Percentiles rank a stretch among this genome's conserved stretches.
Conservation (phyloP, 2,329 filamentous ascomycete species). For the Laburnicola sp. region DNA sequence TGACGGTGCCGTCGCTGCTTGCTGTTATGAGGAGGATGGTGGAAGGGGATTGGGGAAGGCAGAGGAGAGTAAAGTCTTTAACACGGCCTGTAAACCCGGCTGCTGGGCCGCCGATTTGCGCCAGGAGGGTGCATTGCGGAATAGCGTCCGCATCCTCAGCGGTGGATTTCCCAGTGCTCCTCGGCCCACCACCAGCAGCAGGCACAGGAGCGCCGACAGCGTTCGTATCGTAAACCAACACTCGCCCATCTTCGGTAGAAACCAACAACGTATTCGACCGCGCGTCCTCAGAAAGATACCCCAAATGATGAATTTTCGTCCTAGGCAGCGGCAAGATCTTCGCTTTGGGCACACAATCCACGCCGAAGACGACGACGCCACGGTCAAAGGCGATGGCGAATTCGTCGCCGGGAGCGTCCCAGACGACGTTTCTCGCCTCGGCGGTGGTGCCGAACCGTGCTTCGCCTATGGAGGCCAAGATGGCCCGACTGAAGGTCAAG, state of each 20-base stretch:
- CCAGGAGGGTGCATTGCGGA: conserved; percentile 64
- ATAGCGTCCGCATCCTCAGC: conserved; percentile 51
- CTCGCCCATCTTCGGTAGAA: conserved; percentile 86
- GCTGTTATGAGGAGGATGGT: conserved; percentile 66
- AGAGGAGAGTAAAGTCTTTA: conserved; percentile 81
- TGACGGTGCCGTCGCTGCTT: conserved; percentile 83
- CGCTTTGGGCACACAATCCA: conserved; percentile 81
- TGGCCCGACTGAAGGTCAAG: conserved; percentile 75
- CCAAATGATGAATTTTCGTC: conserved; percentile 82
- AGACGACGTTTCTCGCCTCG: conserved; percentile 80
- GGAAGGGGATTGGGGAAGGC: conserved; percentile 45
- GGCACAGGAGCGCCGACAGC: too few species aligned
- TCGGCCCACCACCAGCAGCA: too few species aligned
- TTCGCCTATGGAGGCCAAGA: conserved; percentile 76
- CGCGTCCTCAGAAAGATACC: conserved; percentile 63
- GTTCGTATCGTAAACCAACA: conserved; percentile 79
- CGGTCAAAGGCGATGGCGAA: conserved; percentile 89
- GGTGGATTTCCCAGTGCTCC: too few species aligned
- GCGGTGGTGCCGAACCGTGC: conserved; percentile 74
- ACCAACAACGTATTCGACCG: conserved; percentile 67
- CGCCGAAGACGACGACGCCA: conserved; percentile 81
- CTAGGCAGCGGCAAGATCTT: conserved; percentile 67
- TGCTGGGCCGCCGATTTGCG: conserved; percentile 75
- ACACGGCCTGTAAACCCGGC: conserved; percentile 71
- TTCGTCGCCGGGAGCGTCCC: conserved; percentile 76